Evolutionary conservation across 2,329 filamentous ascomycete genomes (phyloP).

Genomic region (Escovopsis sp.): DNA sequence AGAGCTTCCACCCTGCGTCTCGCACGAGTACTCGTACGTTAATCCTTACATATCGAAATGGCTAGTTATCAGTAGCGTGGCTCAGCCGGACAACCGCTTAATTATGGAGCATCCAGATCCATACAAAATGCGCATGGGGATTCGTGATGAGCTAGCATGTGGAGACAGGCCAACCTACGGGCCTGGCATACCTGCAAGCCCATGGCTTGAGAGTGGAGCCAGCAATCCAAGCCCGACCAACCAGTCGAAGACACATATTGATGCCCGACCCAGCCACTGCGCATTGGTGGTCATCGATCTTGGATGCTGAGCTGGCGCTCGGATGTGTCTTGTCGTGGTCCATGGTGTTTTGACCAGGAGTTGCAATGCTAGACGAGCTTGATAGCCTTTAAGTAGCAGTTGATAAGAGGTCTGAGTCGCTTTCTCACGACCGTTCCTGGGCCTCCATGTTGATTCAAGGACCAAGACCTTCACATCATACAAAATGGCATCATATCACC

Average conservation of each 20-base stretch:
- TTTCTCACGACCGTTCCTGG: background rate
- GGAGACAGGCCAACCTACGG: background rate
- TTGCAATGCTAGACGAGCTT: background rate
- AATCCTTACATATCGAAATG: background rate
- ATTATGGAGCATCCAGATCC: background rate
- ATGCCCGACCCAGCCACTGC: background rate
- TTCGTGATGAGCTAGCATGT: background rate
- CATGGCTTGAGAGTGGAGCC: background rate
- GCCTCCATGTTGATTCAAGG: background rate
- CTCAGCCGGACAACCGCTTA: background rate
- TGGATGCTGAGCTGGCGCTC: background rate
- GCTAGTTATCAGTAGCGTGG: background rate
- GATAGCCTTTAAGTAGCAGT: background rate
- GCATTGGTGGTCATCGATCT: background rate
- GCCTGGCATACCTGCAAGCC: background rate
- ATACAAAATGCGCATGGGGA: background rate
- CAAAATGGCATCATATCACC: background rate
- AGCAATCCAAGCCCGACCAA: background rate
- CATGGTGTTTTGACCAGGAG: background rate
- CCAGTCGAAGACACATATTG: slow-evolving; percentile 1
- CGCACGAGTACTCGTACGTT: too few species aligned
- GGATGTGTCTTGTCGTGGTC: background rate
- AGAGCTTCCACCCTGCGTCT: background rate
- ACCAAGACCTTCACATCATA: background rate
- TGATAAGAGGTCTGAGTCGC: background rate